phyloP scores from a whole-genome alignment of 768 basidiomycete genomes.

The Collybia sordida region DNA sequence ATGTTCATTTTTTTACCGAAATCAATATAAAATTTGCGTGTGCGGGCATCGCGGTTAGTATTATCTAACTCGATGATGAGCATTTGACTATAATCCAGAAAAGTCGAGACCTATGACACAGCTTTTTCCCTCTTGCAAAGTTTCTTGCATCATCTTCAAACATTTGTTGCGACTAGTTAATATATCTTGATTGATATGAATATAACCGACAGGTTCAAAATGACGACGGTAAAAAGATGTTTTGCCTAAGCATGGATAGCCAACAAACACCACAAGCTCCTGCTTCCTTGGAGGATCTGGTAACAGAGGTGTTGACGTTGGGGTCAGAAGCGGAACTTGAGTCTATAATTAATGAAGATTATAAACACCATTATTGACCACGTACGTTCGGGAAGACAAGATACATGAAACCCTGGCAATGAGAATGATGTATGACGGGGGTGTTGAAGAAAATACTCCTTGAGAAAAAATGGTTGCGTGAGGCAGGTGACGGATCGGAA shows the following conservation, averaged over 20 bases:
- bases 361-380: neutral
- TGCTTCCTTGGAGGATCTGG: constrained; percentile 30
- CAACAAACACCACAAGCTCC: constrained; percentile 52
- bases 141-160: constrained; percentile 57
- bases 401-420: constrained; percentile 72
- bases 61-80: constrained; percentile 59
- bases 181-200: constrained; percentile 86
- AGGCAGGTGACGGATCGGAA: neutral
- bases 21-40: constrained; percentile 70
- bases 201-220: constrained; percentile 68
- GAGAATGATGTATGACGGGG: constrained; percentile 38
- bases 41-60: constrained; percentile 78
- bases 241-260: constrained; percentile 70
- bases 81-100: neutral
- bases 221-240: constrained; percentile 72
- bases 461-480: neutral
- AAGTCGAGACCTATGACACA: constrained; percentile 72
- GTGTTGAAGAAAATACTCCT: constrained; percentile 80
- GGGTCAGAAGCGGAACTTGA: constrained; percentile 49
- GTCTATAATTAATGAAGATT: constrained; percentile 1
- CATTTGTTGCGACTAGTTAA: constrained; percentile 78
- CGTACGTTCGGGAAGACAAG: constrained; percentile 37
- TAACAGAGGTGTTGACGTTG: constrained; percentile 49
- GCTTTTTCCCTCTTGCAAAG: constrained; percentile 53
- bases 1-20: constrained; percentile 57